Evolutionary conservation across 352 stramenopile genomes (phyloP), one percentile per base, ranked within the genome.

Genomic region (Phytophthora pistaciae): DNA sequence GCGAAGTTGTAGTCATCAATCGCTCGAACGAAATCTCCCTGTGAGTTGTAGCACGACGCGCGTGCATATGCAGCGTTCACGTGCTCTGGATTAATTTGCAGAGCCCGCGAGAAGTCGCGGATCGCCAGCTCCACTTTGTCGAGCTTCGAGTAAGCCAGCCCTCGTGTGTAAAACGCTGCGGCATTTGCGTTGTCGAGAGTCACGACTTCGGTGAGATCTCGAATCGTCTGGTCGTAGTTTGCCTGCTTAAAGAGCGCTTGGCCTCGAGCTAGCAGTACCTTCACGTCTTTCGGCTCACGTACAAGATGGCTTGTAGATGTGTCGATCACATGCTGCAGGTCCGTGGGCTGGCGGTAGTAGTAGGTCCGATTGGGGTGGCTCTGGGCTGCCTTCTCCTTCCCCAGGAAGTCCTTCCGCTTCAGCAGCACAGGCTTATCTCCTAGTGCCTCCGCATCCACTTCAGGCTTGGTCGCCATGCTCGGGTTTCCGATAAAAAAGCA

Each of bases 1-100:
- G 91, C 91, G 33, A 95, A 86, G 54, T 94, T 97, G 77, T 97
- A 97, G 65, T 97, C 91, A 56, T 97, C 91, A 55, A 98, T 97
- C 3, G 92, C 92, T 23, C 79, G 79, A 21, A 90, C 78, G 62
- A 96, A 96, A 74, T 95, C 84, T 3, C 89, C 91, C 60, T 95
- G 85, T 18, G 78, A 88, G 67, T 98, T 98, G 75, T 91, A 95
- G 59, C 85, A 96, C 21, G 92, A 94, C 3, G 89, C 92, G 8
- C 92, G 79, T 38, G 88, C 88, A 52, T 97, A 98, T 20, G 88
- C 87, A 8, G 92, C 92, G 60, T 95, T 97, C 48, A 98, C 84
- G 60, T 98, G 91, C 50, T 95, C 83, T 4, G 88, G 91, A n/a
- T 95, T 90, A 25, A 94, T 77, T 48, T 90, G 78, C 14, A 98